phyloP scores from a whole-genome alignment of 805 yeast species.

The Lachancea fermentati region DNA sequence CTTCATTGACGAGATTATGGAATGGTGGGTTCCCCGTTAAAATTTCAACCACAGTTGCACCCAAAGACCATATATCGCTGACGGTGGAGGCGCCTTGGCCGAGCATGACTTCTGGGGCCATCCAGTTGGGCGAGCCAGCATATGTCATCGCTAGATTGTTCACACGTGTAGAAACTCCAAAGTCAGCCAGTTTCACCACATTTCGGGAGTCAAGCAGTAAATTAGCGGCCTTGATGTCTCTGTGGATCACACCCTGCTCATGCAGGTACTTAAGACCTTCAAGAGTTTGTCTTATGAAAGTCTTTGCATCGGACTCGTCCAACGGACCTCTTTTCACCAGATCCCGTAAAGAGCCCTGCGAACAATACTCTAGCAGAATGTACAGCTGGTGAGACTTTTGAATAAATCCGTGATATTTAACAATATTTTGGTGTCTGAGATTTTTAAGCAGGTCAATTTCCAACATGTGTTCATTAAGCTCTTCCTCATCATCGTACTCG shows the following conservation, averaged over 20 bases:
- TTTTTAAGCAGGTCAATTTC: conserved; percentile 75
- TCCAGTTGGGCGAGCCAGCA: conserved; percentile 95
- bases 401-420: conserved; percentile 87
- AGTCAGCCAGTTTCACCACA: conserved; percentile 85
- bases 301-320: conserved; percentile 55
- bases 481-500: conserved; percentile 62
- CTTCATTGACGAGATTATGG: conserved; percentile 43
- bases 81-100: conserved; percentile 83
- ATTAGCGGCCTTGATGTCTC: conserved; percentile 94
- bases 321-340: conserved; percentile 36
- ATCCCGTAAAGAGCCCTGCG: conserved; percentile 58
- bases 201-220: conserved; percentile 65
- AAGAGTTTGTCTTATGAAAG: conserved; percentile 63
- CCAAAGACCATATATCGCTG: conserved; percentile 90
- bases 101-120: conserved; percentile 94
- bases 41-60: conserved; percentile 89
- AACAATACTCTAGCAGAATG: conserved; percentile 71
- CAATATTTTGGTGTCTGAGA: conserved; percentile 83
- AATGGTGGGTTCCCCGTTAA: conserved; percentile 86
- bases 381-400: conserved; percentile 60
- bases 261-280: conserved; percentile 68
- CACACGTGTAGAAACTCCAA: conserved; percentile 87
- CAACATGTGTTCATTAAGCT: conserved; percentile 49
- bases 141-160: conserved; percentile 56
- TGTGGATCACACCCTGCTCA: conserved; percentile 75